Percentiles rank a stretch among this genome's conserved stretches.
These are phyloP conservation scores for Euphorbia corollata DNA, from an alignment of 441 rosid species.

Conservation along the genomic window DNA sequence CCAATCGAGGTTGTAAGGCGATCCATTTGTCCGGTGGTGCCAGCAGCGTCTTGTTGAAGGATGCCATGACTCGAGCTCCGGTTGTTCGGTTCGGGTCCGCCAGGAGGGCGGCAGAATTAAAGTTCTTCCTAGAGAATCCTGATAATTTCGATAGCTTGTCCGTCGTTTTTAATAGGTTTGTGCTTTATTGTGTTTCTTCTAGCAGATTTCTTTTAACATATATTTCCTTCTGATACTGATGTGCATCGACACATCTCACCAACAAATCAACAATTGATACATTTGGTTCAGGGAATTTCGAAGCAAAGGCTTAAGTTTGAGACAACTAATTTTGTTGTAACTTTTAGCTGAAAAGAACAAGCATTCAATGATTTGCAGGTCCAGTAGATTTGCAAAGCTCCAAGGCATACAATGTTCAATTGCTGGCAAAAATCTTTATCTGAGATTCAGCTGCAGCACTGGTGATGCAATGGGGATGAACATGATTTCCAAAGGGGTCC, in stretches of 20 bases:
- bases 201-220: not conserved
- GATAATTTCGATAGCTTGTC: conserved; percentile 58
- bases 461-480: conserved; percentile 99
- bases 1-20: conserved; percentile 86
- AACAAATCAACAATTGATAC: not conserved
- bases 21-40: conserved; percentile 70
- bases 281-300: no score
- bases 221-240: conserved; percentile 3
- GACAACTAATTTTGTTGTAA: not conserved
- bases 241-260: conserved; percentile 1
- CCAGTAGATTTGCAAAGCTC: conserved; percentile 77
- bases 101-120: conserved; percentile 57
- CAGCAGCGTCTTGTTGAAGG: conserved; percentile 45
- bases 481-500: conserved; percentile 93
- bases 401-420: conserved; percentile 54
- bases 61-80: conserved; percentile 88
- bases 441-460: conserved; percentile 68
- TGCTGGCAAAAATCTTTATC: conserved; percentile 70
- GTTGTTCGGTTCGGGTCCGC: conserved; percentile 68
- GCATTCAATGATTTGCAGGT: conserved; percentile 37
- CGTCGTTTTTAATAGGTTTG: conserved; percentile 64
- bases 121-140: conserved; percentile 73
- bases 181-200: not conserved
- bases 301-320: not conserved
- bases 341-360: no score